Evolutionary conservation across 1,139 yeast species (phyloP).

Genomic region (Saccharomyces hybrid): DNA sequence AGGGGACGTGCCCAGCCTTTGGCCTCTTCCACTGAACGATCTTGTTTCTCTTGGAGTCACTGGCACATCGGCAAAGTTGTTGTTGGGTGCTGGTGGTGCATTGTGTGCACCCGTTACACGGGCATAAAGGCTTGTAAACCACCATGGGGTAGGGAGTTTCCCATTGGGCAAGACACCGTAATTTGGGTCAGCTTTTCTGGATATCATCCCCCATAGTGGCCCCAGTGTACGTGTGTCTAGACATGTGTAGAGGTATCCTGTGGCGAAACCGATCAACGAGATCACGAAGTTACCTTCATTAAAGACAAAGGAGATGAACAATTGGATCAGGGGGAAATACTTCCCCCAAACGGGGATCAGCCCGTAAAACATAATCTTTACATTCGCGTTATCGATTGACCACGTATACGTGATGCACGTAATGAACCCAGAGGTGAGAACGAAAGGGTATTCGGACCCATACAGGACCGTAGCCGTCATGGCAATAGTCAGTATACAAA

Average conservation of each 20-base stretch:
- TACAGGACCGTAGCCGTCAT: slow-evolving; percentile 11
- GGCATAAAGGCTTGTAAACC: slow-evolving; percentile 14
- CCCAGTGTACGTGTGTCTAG: slow-evolving; percentile 31
- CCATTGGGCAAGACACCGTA: slow-evolving; percentile 24
- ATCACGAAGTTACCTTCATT: slow-evolving; percentile 15
- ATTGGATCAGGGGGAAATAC: slow-evolving; percentile 26
- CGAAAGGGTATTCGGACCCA: slow-evolving; percentile 11
- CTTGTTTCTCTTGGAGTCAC: neutral
- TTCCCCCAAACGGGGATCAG: slow-evolving; percentile 31
- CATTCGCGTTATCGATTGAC: slow-evolving; percentile 28
- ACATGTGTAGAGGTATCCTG: slow-evolving; percentile 28
- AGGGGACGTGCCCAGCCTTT: slow-evolving; percentile 9
- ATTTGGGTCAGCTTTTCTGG: slow-evolving; percentile 13
- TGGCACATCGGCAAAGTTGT: neutral
- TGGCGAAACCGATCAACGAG: slow-evolving; percentile 21
- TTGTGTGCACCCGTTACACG: neutral
- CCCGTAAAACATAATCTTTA: slow-evolving; percentile 27
- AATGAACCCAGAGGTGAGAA: slow-evolving; percentile 21
- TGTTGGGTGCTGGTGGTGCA: neutral
- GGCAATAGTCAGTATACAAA: slow-evolving; percentile 16
- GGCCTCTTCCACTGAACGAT: slow-evolving; percentile 13
- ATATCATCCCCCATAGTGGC: slow-evolving; percentile 26
- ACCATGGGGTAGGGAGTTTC: slow-evolving; percentile 23
- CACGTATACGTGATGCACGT: slow-evolving; percentile 27
- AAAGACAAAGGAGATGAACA: slow-evolving; percentile 24